These are phyloP conservation scores for Rhododendron mucronatum DNA, from an alignment of 148 eudicot genomes.

Conservation along the genomic window DNA sequence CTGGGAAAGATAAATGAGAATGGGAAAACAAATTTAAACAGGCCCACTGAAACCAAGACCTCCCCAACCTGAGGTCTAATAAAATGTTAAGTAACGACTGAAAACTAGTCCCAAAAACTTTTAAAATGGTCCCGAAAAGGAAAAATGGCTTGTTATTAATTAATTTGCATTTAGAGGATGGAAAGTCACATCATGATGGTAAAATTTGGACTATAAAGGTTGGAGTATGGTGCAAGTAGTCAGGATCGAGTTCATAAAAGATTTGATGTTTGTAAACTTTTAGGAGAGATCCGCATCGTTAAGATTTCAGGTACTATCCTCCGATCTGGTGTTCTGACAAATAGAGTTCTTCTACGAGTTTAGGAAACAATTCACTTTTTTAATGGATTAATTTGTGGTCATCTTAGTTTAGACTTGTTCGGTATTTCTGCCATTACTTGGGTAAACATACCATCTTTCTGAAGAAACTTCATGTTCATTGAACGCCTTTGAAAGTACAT, in stretches of 20 bases:
- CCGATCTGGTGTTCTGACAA: not conserved
- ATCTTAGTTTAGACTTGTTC: not conserved
- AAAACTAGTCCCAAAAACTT: not conserved
- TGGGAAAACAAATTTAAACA: not conserved
- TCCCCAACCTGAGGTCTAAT: not conserved
- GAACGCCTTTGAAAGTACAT: not conserved
- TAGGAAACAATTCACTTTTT: not conserved
- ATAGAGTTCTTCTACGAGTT: not conserved
- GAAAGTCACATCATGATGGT: not conserved
- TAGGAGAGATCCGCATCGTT: not conserved
- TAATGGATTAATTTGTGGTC: not conserved
- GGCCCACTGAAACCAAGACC: not conserved
- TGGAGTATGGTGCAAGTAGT: not conserved
- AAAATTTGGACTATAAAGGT: not conserved
- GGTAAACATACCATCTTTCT: not conserved
- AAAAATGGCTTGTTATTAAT: not conserved
- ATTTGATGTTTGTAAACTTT: not conserved
- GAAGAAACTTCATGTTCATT: not conserved
- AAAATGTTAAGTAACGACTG: not conserved
- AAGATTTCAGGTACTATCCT: not conserved
- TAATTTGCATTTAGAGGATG: not conserved
- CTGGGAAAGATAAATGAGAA: not conserved
- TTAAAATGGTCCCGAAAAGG: not conserved
- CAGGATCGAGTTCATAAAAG: not conserved
- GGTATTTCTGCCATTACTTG: not conserved